These are phyloP conservation scores for Gracilaria caudata DNA, from an alignment of 23 red algal species.

Conservation along the genomic window DNA sequence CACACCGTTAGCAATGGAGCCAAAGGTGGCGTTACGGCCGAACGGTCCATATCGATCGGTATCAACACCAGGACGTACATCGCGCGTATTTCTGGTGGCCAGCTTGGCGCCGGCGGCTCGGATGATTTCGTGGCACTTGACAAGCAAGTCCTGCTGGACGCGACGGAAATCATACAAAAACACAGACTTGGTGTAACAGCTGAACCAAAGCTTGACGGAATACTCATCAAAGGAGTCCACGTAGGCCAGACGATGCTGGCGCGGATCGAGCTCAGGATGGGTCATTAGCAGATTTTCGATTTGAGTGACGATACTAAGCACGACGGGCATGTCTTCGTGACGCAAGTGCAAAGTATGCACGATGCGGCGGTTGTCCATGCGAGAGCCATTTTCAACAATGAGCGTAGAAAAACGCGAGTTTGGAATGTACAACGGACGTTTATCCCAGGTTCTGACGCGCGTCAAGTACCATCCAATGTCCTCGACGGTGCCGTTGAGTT, in stretches of 20 bases:
- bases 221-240: constrained; percentile 90
- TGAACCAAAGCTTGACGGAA: constrained; percentile 91
- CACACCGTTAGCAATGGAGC: background rate
- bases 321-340: constrained; percentile 88
- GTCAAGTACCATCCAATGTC: constrained; percentile 99
- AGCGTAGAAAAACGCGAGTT: constrained; percentile 99
- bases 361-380: constrained; percentile 99
- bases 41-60: constrained; percentile 86
- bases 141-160: constrained; percentile 93
- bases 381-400: constrained; percentile 96
- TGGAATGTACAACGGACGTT: constrained; percentile 98
- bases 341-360: constrained; percentile 86
- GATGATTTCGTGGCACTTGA: constrained; percentile 88
- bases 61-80: constrained; percentile 88
- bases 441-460: constrained; percentile 95
- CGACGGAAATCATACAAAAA: constrained; percentile 90
- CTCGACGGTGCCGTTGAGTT: constrained; percentile 96
- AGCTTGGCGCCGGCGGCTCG: constrained; percentile 80
- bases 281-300: constrained; percentile 71
- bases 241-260: constrained; percentile 90
- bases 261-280: constrained; percentile 88
- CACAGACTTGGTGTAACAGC: constrained; percentile 97
- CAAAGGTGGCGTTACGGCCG: constrained; percentile 26
- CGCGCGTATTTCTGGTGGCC: constrained; percentile 73
- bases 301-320: constrained; percentile 59